A percentile compares a stretch with the other conserved stretches of the same genome.
phyloP scores from a whole-genome alignment of 768 basidiomycete species.

The Lactarius evosmus region DNA sequence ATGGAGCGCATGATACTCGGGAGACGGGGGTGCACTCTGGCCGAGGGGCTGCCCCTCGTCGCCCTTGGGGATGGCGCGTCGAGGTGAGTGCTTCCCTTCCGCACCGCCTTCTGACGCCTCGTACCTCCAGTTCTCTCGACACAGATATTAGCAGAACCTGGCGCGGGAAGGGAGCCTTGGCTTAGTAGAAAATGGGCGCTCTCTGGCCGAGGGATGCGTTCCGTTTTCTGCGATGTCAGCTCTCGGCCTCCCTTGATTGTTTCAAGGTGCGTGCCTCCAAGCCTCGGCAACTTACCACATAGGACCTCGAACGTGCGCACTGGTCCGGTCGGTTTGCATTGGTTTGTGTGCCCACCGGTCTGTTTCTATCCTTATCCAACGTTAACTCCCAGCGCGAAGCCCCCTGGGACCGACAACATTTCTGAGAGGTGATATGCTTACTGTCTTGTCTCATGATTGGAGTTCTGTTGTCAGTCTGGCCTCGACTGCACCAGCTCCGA shows the following conservation, averaged over 20 bases:
- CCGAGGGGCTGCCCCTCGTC: not conserved
- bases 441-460: not conserved
- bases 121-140: not conserved
- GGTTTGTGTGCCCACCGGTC: no score
- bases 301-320: not conserved
- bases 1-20: not conserved
- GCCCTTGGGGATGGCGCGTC: not conserved
- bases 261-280: not conserved
- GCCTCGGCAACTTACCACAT: not conserved
- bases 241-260: not conserved
- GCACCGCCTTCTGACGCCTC: not conserved
- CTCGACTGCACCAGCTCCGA: not conserved
- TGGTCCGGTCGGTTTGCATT: not conserved
- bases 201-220: constrained; percentile 8
- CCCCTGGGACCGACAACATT: not conserved
- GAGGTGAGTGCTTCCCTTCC: not conserved
- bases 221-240: not conserved
- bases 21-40: not conserved
- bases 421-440: not conserved
- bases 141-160: no score
- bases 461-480: not conserved
- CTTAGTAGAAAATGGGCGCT: not conserved
- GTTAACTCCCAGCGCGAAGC: no score
- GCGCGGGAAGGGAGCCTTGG: not conserved
- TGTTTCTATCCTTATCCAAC: no score